These are phyloP conservation scores for Sporisorium exsertum DNA, from an alignment of 1,284 basidiomycete genomes.

Conservation along the genomic window DNA sequence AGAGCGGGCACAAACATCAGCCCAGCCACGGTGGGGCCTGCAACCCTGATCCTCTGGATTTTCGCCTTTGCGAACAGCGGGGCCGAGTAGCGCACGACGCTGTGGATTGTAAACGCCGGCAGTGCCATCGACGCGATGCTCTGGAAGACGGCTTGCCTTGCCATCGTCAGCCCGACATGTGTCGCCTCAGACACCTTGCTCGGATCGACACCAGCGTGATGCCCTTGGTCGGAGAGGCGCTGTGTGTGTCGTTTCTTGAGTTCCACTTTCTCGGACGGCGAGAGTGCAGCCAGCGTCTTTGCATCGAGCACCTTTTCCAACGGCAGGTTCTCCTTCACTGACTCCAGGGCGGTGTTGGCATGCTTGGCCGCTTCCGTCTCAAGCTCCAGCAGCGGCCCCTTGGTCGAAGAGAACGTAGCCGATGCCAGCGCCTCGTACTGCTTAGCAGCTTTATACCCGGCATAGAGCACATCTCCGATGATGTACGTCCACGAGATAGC, in stretches of 20 bases:
- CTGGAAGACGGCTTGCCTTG: conserved; percentile 64
- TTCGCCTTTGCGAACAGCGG: conserved; percentile 78
- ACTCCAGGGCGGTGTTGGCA: conserved; percentile 29
- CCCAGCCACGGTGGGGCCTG: conserved; percentile 85
- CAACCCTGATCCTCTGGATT: conserved; percentile 77
- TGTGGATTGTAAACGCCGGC: conserved; percentile 67
- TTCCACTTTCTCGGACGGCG: conserved; percentile 53
- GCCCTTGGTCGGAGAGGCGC: conserved; percentile 33
- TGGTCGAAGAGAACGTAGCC: conserved; percentile 25
- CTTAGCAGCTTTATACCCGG: conserved; percentile 77
- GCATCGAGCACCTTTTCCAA: conserved; percentile 42
- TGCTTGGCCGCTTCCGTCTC: conserved; percentile 45
- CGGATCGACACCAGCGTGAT: conserved; percentile 42
- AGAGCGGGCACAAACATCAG: conserved; percentile 66
- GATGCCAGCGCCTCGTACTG: conserved; percentile 38
- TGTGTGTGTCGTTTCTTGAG: conserved; percentile 43
- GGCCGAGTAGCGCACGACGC: conserved; percentile 75
- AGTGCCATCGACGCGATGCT: conserved; percentile 63
- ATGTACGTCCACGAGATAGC: conserved; percentile 82
- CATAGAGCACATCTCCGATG: conserved; percentile 86
- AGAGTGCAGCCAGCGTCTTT: conserved; percentile 36
- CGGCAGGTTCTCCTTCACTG: conserved; percentile 29
- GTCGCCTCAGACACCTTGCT: conserved; percentile 32
- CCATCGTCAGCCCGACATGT: conserved; percentile 56
- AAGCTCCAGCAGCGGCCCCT: conserved; percentile 21